Base-by-base conservation (phyloP, 495 filamentous ascomycete genomes). In the Xylaria flabelliformis region DNA sequence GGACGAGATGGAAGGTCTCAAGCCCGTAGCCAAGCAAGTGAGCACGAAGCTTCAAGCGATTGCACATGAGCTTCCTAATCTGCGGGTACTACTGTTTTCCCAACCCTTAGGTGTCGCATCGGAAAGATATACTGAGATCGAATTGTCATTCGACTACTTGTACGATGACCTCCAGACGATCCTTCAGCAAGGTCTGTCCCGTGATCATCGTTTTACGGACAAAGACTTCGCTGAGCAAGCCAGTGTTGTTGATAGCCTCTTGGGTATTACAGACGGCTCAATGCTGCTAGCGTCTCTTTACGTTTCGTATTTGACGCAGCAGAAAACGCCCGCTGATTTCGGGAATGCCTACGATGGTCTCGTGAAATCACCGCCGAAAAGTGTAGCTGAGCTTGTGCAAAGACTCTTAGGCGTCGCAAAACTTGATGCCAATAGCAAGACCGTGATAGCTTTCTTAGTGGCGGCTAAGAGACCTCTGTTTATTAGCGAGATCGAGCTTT, bases 1-100 rank as follows among this genome's bases (percentile, higher is more conserved):
- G 0, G 65, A 67, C 29, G 65, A 67, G 50, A 67, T 67, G 48
- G 65, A 67, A 42, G 65, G 65, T 50, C 65, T 55, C 34, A 67
- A 67, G 50, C 65, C 65, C 29, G 21, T 50, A 7, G 65, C 42
- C n/a, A 67, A 67, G 65, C 9, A 67, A 42, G 48, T 67, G 32
- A 67, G 65, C 65, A n/a, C 10, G n/a, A 56, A 67, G 17, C 32
- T 67, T 12, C 65, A 67, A n/a, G 1, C 1, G 2, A 67, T 67
- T 5, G 65, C 65, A 3, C 48, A 56, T 12, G 65, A 67, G 10
- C 29, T 67, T 26, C 24, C 65, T 26, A n/a, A 67, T 44, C n/a
- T 67, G 36, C 65, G 65, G 4, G 17, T 67, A 8, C 19, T 67
- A 1, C 13, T 67, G n/a, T 67, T 67, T 6, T 67, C 65, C 2